These are phyloP conservation scores for Zygosaccharomyces sapae DNA, from an alignment of 1,139 yeast species.

Conservation along the genomic window DNA sequence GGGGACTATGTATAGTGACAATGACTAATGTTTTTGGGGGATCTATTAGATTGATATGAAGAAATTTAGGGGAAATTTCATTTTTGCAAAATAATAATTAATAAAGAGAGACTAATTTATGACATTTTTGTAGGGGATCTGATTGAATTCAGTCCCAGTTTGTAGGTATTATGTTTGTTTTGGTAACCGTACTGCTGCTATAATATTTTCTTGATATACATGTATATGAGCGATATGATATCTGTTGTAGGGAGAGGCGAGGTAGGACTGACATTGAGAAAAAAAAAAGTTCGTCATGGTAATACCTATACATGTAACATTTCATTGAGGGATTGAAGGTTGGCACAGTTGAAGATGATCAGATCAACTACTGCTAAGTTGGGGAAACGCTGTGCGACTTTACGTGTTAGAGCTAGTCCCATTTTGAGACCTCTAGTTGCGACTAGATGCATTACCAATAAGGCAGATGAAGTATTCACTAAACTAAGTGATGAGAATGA, in stretches of 20 bases:
- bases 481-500: constrained; percentile 57
- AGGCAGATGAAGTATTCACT: constrained; percentile 41
- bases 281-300: background rate
- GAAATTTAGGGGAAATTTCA: background rate
- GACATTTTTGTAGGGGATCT: background rate
- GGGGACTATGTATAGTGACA: constrained; percentile 11
- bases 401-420: background rate
- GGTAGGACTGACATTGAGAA: background rate
- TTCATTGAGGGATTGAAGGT: background rate
- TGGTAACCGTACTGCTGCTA: background rate
- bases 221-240: background rate
- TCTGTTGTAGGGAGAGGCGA: background rate
- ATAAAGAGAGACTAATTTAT: background rate
- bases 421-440: constrained; percentile 6
- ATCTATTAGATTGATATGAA: background rate
- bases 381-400: constrained; percentile 2
- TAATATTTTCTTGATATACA: background rate
- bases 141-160: background rate
- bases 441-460: constrained; percentile 21
- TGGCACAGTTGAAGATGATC: constrained; percentile 5
- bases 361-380: constrained; percentile 8
- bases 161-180: constrained; percentile 4
- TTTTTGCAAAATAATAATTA: background rate
- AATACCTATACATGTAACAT: background rate
- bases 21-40: constrained; percentile 6